Percentiles rank a stretch among this genome's conserved stretches.
Evolutionary conservation across 2,329 filamentous ascomycete genomes (phyloP).

Genomic region (Trichoderma sp.): DNA sequence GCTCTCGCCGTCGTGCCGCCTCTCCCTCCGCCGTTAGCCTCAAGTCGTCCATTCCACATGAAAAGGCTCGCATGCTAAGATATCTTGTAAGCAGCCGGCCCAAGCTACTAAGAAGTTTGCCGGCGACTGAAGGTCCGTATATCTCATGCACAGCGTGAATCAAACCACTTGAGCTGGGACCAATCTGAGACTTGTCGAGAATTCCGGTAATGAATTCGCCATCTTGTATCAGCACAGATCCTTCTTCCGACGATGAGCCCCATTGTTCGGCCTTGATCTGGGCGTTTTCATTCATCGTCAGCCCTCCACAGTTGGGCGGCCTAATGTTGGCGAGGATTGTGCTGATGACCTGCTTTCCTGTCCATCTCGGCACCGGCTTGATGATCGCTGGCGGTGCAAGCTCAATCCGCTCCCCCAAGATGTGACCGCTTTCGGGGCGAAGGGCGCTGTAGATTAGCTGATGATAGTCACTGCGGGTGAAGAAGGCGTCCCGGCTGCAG

Average conservation of each 20-base stretch:
- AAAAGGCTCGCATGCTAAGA: conserved; percentile 90
- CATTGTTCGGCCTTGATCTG: conserved; percentile 77
- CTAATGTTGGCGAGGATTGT: conserved; percentile 91
- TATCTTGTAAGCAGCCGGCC: conserved; percentile 86
- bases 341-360: conserved; percentile 92
- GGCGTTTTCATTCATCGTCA: conserved; percentile 77
- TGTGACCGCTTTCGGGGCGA: conserved; percentile 86
- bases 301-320: conserved; percentile 68
- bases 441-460: conserved; percentile 90
- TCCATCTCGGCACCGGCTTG: conserved; percentile 82
- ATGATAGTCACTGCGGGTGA: conserved; percentile 82
- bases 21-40: conserved; percentile 80
- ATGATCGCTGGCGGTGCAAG: conserved; percentile 77
- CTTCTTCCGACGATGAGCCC: conserved; percentile 70
- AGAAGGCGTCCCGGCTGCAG: conserved; percentile 88
- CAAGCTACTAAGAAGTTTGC: conserved; percentile 82
- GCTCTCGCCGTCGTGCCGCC: conserved; percentile 60
- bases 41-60: conserved; percentile 95
- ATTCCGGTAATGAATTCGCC: conserved; percentile 89
- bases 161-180: conserved; percentile 79
- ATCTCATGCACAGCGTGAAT: conserved; percentile 91
- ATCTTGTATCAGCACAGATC: conserved; percentile 74
- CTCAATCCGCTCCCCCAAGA: conserved; percentile 75
- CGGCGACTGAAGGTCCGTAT: conserved; percentile 83
- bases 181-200: conserved; percentile 92